phyloP scores from a whole-genome alignment of 768 basidiomycete species.

The Chlorophyllum brunneum region DNA sequence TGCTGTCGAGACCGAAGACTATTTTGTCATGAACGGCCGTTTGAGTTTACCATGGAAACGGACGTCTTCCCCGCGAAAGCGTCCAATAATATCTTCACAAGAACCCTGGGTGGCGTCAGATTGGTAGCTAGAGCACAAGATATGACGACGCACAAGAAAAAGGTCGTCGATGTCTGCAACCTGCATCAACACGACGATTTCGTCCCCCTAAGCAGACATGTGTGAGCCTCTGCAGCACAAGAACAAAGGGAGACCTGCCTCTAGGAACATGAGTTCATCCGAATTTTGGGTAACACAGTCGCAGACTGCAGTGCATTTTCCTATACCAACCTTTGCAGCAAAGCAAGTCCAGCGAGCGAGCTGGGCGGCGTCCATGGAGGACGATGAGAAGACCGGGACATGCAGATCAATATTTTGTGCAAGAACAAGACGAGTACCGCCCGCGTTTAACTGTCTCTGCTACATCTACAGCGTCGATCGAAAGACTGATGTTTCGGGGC shows the following conservation, averaged over 20 bases:
- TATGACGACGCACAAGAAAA: slow-evolving; percentile 50
- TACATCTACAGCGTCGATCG: no score
- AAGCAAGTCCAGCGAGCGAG: slow-evolving; percentile 82
- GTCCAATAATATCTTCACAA: slow-evolving; percentile 84
- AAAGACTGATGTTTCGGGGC: no score
- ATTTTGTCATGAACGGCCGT: slow-evolving; percentile 74
- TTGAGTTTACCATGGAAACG: slow-evolving; percentile 73
- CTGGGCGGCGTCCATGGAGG: slow-evolving; percentile 69
- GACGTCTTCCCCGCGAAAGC: slow-evolving; percentile 62
- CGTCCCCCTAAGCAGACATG: slow-evolving; percentile 54
- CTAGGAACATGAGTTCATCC: slow-evolving; percentile 85
- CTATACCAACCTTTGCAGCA: slow-evolving; percentile 82
- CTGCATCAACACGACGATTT: slow-evolving; percentile 76
- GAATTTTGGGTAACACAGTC: slow-evolving; percentile 74
- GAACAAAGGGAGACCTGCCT: slow-evolving; percentile 41
- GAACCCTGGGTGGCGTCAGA: slow-evolving; percentile 51
- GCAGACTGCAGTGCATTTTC: slow-evolving; percentile 65
- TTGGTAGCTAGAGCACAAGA: background rate
- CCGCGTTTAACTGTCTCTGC: no score
- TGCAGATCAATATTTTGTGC: no score
- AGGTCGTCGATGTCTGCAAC: slow-evolving; percentile 46
- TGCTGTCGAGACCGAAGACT: slow-evolving; percentile 38
- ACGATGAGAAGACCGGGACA: no score
- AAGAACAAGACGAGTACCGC: no score
- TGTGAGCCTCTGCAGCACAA: background rate